These are phyloP conservation scores for Coemansia sp. DNA, from an alignment of 192 early-diverging fungal genomes.

Conservation along the genomic window DNA sequence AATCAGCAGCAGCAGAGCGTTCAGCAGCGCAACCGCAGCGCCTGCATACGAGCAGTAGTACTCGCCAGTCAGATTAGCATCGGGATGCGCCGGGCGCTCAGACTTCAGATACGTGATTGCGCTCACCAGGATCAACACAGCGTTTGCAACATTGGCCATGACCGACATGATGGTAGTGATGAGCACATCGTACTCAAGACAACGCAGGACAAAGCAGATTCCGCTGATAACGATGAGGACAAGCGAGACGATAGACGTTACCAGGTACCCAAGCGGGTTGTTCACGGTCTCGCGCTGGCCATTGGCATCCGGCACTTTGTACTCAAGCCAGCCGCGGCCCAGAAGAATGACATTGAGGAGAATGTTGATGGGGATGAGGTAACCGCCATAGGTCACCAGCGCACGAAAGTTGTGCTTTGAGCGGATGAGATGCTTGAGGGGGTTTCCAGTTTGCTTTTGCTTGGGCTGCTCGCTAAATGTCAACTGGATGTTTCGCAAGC, in stretches of 20 bases:
- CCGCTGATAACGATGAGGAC: constrained; percentile 43
- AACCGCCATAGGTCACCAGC: constrained; percentile 51
- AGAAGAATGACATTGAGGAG: constrained; percentile 53
- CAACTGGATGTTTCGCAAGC: constrained; percentile 49
- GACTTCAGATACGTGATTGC: constrained; percentile 43
- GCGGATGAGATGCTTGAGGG: constrained; percentile 40
- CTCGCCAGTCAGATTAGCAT: constrained; percentile 47
- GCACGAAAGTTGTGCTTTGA: constrained; percentile 55
- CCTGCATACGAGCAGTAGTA: constrained; percentile 54
- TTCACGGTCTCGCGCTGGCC: constrained; percentile 20
- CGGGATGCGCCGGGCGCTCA: constrained; percentile 42
- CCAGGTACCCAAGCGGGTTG: constrained; percentile 45
- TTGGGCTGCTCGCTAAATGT: constrained; percentile 33
- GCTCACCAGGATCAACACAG: constrained; percentile 42
- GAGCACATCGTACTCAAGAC: constrained; percentile 49
- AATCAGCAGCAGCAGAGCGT: constrained; percentile 41
- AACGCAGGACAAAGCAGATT: constrained; percentile 52
- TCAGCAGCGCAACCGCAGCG: constrained; percentile 38
- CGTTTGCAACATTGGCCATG: constrained; percentile 44
- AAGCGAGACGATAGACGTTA: constrained; percentile 47
- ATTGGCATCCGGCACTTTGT: constrained; percentile 8
- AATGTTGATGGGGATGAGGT: constrained; percentile 53
- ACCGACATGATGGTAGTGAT: constrained; percentile 36
- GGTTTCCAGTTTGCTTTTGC: constrained; percentile 8
- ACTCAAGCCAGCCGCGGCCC: constrained; percentile 52